Evolutionary conservation across 208 protist species (phyloP).

Genomic region (Leptomonas seymouri): DNA sequence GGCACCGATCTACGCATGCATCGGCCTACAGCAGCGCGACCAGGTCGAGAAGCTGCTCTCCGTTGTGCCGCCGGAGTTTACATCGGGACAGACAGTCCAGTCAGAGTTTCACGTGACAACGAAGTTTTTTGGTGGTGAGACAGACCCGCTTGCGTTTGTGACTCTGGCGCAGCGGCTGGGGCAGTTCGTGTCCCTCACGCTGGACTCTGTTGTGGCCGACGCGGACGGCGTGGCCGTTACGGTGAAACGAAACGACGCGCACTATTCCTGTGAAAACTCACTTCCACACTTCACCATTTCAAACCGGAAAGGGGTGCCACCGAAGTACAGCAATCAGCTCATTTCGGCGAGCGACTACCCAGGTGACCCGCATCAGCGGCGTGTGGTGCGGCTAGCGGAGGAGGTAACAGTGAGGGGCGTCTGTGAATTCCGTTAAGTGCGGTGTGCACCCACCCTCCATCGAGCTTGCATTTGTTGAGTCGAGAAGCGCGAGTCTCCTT

Average conservation of each 20-base stretch:
- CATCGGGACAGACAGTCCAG: conserved; percentile 32
- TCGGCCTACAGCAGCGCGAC: conserved; percentile 8
- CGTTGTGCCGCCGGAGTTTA: conserved; percentile 5
- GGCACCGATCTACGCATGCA: conserved; percentile 31
- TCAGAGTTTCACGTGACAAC: conserved; percentile 43
- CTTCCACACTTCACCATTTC: conserved; percentile 64
- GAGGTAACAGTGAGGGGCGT: conserved; percentile 23
- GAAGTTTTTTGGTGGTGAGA: conserved; percentile 46
- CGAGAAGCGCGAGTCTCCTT: neutral
- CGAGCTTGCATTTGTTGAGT: no score
- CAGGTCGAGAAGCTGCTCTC: conserved; percentile 22
- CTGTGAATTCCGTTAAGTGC: conserved; percentile 33
- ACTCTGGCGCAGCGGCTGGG: conserved; percentile 33
- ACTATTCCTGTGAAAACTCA: conserved; percentile 50
- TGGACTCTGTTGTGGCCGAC: conserved; percentile 46
- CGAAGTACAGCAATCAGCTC: conserved; percentile 72
- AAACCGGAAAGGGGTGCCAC: conserved; percentile 43
- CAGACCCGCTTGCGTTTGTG: conserved; percentile 40
- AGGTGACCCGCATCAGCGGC: conserved; percentile 13
- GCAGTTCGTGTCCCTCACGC: conserved; percentile 36
- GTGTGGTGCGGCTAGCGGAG: conserved; percentile 14
- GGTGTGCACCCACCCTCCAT: no score
- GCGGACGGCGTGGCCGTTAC: conserved; percentile 39
- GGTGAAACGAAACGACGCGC: conserved; percentile 30
- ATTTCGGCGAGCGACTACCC: conserved; percentile 27